A percentile compares a stretch with the other conserved stretches of the same genome.
Evolutionary conservation across 768 basidiomycete genomes (phyloP).

Genomic region (Boletus speciosus): DNA sequence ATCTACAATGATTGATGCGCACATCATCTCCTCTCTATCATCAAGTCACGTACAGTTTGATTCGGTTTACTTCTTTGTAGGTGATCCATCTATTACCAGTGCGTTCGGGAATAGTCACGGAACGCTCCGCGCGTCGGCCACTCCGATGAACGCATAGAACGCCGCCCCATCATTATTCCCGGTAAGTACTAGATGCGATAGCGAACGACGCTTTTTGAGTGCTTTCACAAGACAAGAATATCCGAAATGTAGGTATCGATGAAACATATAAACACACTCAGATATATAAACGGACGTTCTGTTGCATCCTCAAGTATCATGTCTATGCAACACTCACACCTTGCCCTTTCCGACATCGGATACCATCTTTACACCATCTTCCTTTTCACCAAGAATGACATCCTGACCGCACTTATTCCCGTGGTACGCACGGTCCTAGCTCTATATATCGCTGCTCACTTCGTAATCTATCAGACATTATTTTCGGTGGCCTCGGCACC

Average conservation of each 20-base stretch:
- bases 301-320: slow-evolving; percentile 3
- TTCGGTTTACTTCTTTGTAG: too few relatives aligned
- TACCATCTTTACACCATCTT: slow-evolving; percentile 31
- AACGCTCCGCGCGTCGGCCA: neutral
- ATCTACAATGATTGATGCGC: too few relatives aligned
- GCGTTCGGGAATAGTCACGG: neutral
- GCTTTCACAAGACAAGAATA: neutral
- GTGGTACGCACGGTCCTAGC: slow-evolving; percentile 33
- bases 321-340: slow-evolving; percentile 11
- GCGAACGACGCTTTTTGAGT: neutral
- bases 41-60: neutral
- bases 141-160: too few relatives aligned
- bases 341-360: slow-evolving; percentile 11
- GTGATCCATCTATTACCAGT: neutral
- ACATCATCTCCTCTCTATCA: too few relatives aligned
- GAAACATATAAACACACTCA: slow-evolving; percentile 3
- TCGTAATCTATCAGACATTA: slow-evolving; percentile 23
- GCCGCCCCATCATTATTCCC: neutral
- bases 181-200: neutral
- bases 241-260: neutral
- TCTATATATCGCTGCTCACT: neutral
- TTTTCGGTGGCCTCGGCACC: slow-evolving; percentile 35
- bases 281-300: neutral
- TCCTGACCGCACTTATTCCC: slow-evolving; percentile 45
- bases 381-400: slow-evolving; percentile 46